Conservation (phyloP, 495 filamentous ascomycete genomes). For the Penicillium dipodomyicola region DNA sequence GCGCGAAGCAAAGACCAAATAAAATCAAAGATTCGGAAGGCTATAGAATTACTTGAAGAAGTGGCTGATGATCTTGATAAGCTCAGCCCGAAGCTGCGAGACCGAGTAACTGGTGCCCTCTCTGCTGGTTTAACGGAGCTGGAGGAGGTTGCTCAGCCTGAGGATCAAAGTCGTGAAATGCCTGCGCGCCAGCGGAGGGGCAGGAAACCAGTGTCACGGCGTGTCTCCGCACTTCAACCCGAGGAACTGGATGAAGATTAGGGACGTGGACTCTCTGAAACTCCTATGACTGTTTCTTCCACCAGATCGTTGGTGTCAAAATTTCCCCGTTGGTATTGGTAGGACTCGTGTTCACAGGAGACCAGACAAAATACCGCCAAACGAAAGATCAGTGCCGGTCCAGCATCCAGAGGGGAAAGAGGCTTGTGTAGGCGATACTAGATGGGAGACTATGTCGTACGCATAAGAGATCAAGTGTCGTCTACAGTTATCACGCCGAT, state of each 20-base stretch:
- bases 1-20: not conserved
- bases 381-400: not conserved
- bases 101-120: not conserved
- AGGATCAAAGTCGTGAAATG: not conserved
- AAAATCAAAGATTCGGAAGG: not conserved
- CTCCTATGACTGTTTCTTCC: not conserved
- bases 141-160: not conserved
- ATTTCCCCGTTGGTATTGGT: too few relatives aligned
- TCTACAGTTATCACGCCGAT: not conserved
- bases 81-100: not conserved
- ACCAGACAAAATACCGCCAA: not conserved
- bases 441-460: too few relatives aligned
- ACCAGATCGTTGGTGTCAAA: too few relatives aligned
- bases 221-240: not conserved
- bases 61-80: not conserved
- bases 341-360: too few relatives aligned
- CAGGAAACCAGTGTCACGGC: not conserved
- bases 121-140: not conserved
- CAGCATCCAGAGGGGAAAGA: not conserved
- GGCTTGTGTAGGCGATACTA: not conserved
- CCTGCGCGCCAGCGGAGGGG: not conserved
- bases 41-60: not conserved
- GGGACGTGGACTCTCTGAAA: not conserved
- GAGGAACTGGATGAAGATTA: not conserved
- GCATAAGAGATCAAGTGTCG: too few relatives aligned